Base-by-base conservation (phyloP, 345 rosid species). In the Linum tenue region DNA sequence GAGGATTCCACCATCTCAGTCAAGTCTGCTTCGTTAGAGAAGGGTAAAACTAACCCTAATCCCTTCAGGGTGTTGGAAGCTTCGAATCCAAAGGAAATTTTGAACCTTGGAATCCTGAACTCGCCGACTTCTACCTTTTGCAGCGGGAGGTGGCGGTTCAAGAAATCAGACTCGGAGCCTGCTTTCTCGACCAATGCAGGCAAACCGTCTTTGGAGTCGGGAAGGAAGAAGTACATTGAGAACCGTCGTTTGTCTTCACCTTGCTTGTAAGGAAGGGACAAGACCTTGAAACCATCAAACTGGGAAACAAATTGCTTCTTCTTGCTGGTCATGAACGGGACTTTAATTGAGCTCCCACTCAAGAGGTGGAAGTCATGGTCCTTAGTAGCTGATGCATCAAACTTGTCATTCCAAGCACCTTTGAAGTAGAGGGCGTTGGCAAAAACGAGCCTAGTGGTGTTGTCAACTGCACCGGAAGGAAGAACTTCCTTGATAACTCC, bases 401-500 rank as follows among this genome's bases (percentile, higher is more conserved):
- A 89, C 64, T 76, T 82, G 41, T 89, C 86, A 56, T 37, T 72
- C 98, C 98, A 92, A 72, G 86, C 77, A 11, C 91, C 95, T 51
- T 87, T 87, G 78, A 89, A 92, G 66, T 92, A 92, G 37, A 92
- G 78, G 16, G 91, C 98, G 78, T 87, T 89, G 0, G 88, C 82
- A 38, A 89, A 77, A 12, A 92, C 79, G 56, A 92, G 84, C 70
- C 75, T 79, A 10, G 92, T 83, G 38, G 64, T 68, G 63, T 48
- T 43, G 44, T 87, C 85, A 50, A 84, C 86, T 3, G 95, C 80
- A 10, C 84, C 86, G 14, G 82, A 58, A 5, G 96, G 87, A 48
- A 91, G 84, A 73, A 91, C 76, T 70, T 91, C 86, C 50, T 76
- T 82, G 69, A 91, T 83, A 9, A 91, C 88, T 60, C 96, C 98